A percentile compares a stretch with the other conserved stretches of the same genome.
Evolutionary conservation across 2,329 filamentous ascomycete genomes (phyloP).

Genomic region (Cercospora sp.): DNA sequence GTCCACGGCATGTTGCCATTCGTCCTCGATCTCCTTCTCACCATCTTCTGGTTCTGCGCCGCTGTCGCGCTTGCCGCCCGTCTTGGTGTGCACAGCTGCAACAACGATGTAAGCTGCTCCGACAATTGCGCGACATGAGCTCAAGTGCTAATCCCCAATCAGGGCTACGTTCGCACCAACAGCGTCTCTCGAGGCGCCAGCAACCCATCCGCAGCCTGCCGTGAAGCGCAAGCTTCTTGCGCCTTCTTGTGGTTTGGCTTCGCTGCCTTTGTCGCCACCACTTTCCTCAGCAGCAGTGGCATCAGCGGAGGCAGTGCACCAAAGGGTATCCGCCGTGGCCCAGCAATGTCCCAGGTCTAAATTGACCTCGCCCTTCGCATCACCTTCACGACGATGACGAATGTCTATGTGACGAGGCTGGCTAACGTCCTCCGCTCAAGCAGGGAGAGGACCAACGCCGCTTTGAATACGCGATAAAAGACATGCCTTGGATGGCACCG

Average conservation of each 20-base stretch:
- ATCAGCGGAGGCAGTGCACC: constrained; percentile 54
- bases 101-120: constrained; percentile 52
- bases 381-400: background rate
- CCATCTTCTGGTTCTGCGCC: constrained; percentile 69
- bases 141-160: background rate
- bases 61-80: constrained; percentile 70
- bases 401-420: constrained; percentile 6
- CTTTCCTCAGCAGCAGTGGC: constrained; percentile 57
- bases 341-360: constrained; percentile 60
- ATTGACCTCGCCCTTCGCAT: background rate
- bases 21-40: constrained; percentile 59
- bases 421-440: background rate
- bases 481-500: background rate
- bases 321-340: constrained; percentile 49
- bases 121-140: background rate
- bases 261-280: constrained; percentile 57
- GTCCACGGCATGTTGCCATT: constrained; percentile 55
- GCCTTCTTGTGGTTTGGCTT: constrained; percentile 82
- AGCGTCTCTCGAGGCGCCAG: constrained; percentile 50
- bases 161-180: constrained; percentile 44
- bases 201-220: constrained; percentile 64
- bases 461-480: background rate
- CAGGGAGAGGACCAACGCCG: background rate
- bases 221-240: constrained; percentile 70
- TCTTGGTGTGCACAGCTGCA: constrained; percentile 68